Evolutionary conservation across 192 early-diverging fungal species (phyloP).

Genomic region (Coemansia sp.): DNA sequence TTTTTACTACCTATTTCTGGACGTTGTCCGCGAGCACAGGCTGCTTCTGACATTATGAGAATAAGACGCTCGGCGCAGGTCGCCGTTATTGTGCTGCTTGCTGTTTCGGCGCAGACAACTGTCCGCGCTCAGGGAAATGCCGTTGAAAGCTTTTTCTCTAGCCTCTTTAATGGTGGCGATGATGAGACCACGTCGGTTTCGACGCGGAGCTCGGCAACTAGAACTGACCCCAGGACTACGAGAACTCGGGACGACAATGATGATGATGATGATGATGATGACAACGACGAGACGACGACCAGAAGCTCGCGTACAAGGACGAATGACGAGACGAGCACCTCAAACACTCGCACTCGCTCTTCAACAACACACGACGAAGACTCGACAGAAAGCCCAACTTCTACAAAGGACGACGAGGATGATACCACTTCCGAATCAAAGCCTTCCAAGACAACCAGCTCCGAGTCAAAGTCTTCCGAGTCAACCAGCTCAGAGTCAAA

Average conservation of each 20-base stretch:
- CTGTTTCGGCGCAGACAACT: neutral
- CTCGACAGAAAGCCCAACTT: neutral
- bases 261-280: neutral
- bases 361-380: neutral
- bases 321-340: neutral
- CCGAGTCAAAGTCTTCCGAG: neutral
- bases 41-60: slow-evolving; percentile 6
- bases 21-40: neutral
- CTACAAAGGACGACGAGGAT: neutral
- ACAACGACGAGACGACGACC: neutral
- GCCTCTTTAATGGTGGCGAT: slow-evolving; percentile 6
- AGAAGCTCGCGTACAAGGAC: neutral
- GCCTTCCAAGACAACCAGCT: neutral
- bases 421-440: neutral
- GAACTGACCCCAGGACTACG: neutral
- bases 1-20: neutral
- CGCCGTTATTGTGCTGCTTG: slow-evolving; percentile 6
- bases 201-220: neutral
- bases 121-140: neutral
- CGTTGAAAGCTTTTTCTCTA: neutral
- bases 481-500: neutral
- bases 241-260: neutral
- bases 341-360: neutral
- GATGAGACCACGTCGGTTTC: neutral
- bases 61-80: slow-evolving; percentile 6